These are phyloP conservation scores for Trypanosoma scelopori DNA, from an alignment of 208 protist species.

Conservation along the genomic window DNA sequence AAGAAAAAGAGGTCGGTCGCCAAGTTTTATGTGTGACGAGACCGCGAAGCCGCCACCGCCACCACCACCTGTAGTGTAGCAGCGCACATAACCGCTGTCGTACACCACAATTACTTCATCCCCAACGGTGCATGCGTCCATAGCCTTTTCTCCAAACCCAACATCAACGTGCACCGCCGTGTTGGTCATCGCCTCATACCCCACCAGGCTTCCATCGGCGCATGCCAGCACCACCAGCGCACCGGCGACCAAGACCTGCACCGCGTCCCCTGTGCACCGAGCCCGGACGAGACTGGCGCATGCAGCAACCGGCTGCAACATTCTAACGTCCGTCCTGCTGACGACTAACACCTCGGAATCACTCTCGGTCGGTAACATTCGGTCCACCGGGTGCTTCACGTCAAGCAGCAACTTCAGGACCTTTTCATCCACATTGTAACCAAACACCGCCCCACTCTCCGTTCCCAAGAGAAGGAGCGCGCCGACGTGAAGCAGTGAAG, in stretches of 20 bases:
- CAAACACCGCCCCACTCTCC: constrained; percentile 22
- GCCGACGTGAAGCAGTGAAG: constrained; percentile 2
- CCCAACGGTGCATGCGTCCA: constrained; percentile 22
- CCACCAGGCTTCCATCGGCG: constrained; percentile 17
- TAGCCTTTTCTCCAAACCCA: constrained; percentile 17
- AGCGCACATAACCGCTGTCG: constrained; percentile 25
- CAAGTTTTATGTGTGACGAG: constrained; percentile 19
- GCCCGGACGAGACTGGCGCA: neutral
- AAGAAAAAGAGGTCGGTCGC: constrained; percentile 11
- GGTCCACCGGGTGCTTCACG: constrained; percentile 12
- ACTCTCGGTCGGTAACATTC: constrained; percentile 19
- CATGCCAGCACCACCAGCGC: constrained; percentile 7
- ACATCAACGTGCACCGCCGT: neutral
- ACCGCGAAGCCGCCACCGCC: constrained; percentile 3
- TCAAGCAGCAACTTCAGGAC: constrained; percentile 8
- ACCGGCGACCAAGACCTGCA: constrained; percentile 20
- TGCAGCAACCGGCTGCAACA: neutral
- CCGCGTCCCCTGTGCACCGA: constrained; percentile 15
- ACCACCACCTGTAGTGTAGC: constrained; percentile 4
- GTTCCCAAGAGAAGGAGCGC: constrained; percentile 22
- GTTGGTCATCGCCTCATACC: constrained; percentile 18
- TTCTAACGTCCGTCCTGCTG: constrained; percentile 16
- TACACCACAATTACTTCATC: constrained; percentile 19
- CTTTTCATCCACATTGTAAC: constrained; percentile 16
- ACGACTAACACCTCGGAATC: constrained; percentile 16